phyloP scores from a whole-genome alignment of 305 asterid species.

The Fraxinus nigra region DNA sequence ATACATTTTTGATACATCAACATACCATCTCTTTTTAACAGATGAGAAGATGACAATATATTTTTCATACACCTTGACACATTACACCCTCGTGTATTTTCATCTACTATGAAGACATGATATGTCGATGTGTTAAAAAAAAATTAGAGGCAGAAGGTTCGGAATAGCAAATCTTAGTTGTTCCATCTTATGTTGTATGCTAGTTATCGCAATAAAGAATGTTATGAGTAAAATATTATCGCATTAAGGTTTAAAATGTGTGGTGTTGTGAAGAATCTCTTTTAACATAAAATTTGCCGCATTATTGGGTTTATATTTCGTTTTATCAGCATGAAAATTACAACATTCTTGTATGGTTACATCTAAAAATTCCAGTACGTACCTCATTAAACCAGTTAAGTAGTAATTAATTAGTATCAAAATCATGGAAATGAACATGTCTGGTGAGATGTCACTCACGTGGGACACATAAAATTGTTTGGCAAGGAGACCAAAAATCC shows the following conservation, averaged over 20 bases:
- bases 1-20: background rate
- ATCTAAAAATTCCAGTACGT: background rate
- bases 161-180: background rate
- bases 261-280: background rate
- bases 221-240: background rate
- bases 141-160: background rate
- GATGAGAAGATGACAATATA: background rate
- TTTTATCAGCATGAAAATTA: background rate
- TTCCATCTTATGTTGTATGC: background rate
- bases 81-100: background rate
- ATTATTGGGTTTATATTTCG: background rate
- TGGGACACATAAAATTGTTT: conserved; percentile 49
- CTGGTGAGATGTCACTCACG: conserved; percentile 81
- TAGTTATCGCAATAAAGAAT: too few species aligned
- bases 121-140: too few species aligned
- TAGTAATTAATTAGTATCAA: conserved; percentile 14
- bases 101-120: background rate
- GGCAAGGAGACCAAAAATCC: conserved; percentile 37
- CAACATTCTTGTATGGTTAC: background rate
- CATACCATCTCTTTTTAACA: too few species aligned
- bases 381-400: background rate
- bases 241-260: background rate
- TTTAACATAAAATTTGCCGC: background rate
- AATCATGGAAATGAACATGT: conserved; percentile 29
- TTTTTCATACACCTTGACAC: background rate